Evolutionary conservation across 768 basidiomycete species (phyloP).

Genomic region (Hebeloma cylindrosporum): DNA sequence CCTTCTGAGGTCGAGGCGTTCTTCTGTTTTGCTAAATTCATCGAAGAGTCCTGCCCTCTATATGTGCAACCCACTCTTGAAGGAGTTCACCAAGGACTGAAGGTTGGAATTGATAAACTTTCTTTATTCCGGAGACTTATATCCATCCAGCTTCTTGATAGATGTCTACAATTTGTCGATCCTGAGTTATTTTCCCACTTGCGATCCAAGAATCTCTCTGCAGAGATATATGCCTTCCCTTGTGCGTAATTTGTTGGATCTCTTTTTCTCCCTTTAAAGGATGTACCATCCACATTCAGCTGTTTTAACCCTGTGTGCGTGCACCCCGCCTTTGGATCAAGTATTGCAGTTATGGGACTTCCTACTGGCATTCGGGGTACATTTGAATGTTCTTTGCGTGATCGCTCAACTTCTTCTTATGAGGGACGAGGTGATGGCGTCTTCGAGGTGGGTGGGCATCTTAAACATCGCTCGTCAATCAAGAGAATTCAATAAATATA

Average conservation of each 20-base stretch:
- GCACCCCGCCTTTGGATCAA: conserved; percentile 94
- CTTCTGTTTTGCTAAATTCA: conserved; percentile 94
- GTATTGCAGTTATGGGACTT: conserved; percentile 98
- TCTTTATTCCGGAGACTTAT: background rate
- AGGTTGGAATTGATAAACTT: conserved; percentile 50
- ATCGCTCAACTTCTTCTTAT: conserved; percentile 94
- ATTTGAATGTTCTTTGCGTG: conserved; percentile 94
- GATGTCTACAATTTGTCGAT: conserved; percentile 90
- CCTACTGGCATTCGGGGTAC: conserved; percentile 92
- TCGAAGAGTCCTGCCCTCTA: conserved; percentile 91
- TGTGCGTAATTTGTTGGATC: conserved; percentile 64
- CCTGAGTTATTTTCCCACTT: conserved; percentile 80
- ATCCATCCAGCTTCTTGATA: conserved; percentile 74
- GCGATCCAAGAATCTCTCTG: conserved; percentile 86
- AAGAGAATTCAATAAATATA: conserved; percentile 1
- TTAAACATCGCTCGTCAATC: background rate
- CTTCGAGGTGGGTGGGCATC: conserved; percentile 63
- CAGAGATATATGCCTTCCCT: conserved; percentile 97
- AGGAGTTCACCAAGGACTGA: conserved; percentile 92
- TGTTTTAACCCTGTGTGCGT: conserved; percentile 92
- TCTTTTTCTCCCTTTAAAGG: background rate
- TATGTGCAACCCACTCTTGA: conserved; percentile 96
- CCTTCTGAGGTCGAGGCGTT: conserved; percentile 99
- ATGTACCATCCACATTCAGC: conserved; percentile 44
- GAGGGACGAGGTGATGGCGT: conserved; percentile 85